Conservation (phyloP, 306 rosid genomes). For the Prunus campanulata region DNA sequence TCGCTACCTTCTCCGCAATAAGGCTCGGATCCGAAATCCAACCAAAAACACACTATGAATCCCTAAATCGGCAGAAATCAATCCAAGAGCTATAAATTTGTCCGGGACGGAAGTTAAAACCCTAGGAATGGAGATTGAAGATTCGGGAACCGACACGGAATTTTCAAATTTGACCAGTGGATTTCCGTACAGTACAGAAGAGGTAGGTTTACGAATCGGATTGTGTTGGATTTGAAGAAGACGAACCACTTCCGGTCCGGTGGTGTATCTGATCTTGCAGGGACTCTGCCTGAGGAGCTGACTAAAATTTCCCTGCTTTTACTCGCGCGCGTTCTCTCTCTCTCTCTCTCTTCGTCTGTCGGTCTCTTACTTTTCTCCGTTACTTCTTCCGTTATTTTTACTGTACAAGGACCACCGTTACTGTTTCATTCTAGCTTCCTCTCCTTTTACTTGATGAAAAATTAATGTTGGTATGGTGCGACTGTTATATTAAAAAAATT, state of each 20-base stretch:
- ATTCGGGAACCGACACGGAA: neutral
- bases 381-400: neutral
- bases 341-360: neutral
- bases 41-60: neutral
- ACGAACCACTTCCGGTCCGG: neutral
- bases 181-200: neutral
- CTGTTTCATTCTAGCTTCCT: neutral
- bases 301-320: neutral
- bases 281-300: neutral
- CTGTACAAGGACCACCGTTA: neutral
- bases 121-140: neutral
- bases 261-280: neutral
- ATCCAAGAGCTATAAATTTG: neutral
- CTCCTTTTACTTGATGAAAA: too few relatives aligned
- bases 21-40: conserved; percentile 36
- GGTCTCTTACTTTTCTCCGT: neutral
- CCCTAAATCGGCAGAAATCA: neutral
- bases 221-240: neutral
- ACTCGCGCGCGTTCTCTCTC: neutral
- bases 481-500: too few relatives aligned
- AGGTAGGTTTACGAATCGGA: neutral
- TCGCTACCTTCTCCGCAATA: conserved; percentile 19
- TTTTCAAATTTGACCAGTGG: neutral
- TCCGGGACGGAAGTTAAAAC: neutral
- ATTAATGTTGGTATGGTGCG: too few relatives aligned